Evolutionary conservation across 2,329 filamentous ascomycete species (phyloP), one percentile per base, ranked within the genome.

Genomic region (Microsporum canis): DNA sequence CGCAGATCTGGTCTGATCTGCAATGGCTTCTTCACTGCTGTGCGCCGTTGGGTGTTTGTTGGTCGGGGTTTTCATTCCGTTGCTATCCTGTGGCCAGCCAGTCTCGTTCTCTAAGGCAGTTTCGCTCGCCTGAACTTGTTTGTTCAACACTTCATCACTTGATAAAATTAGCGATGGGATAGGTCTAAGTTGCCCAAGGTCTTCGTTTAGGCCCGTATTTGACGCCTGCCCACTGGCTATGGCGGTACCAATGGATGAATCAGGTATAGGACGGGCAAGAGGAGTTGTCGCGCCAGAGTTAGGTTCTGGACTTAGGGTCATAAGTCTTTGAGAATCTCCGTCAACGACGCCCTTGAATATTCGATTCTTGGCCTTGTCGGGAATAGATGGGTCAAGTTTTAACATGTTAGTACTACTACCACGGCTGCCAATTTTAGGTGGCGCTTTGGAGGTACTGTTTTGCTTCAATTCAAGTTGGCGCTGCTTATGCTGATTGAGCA

Each of bases 231-330:
- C 65, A 59, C 69, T 70, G 34, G 65, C 68, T 17, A 31, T 45
- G 59, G 66, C 67, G 17, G 66, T 71, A 5, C 68, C 68, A 58
- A 71, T 65, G 14, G 75, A 70, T n/a, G 74, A 72, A 63, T 76
- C 75, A 27, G 72, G 72, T n/a, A 77, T 64, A 39, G 81, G 80
- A 60, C 76, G 73, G 4, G 78, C 81, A 59, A 83, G 74, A 33
- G 81, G 81, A 17, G 81, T 84, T 14, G 80, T 76, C 68, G 82
- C 75, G 65, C 82, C 82, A 1, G 81, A 83, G 14, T 77, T 77
- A 67, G 76, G 81, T 63, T 82, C 80, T 8, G 68, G 62, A 31
- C 77, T 75, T 33, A 70, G 65, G 27, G 70, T 68, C 10, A 67
- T 55, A 63, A 68, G 68, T 69, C 62, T 68, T 64, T 71, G 66